A percentile compares a stretch with the other conserved stretches of the same genome.
phyloP scores from a whole-genome alignment of 2,329 filamentous ascomycete genomes.

The Neofusicoccum sp. region DNA sequence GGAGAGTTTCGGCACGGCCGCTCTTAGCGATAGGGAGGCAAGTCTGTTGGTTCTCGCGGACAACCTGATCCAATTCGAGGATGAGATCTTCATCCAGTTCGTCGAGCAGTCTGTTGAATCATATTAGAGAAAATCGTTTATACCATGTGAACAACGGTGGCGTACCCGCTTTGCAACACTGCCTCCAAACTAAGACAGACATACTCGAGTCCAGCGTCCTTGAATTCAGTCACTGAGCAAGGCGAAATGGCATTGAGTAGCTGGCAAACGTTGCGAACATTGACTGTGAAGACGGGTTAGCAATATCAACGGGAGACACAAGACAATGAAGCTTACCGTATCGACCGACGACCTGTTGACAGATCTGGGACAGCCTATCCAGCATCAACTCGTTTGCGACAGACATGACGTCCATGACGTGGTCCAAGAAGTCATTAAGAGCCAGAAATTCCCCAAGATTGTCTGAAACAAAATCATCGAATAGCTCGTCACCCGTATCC shows the following conservation, averaged over 20 bases:
- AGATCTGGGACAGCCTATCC: constrained; percentile 83
- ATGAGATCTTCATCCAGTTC: constrained; percentile 84
- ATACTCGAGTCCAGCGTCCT: constrained; percentile 84
- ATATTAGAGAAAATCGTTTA: constrained; percentile 19
- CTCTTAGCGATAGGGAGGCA: constrained; percentile 75
- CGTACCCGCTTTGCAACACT: constrained; percentile 80
- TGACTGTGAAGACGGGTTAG: constrained; percentile 53
- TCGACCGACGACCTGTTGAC: constrained; percentile 77
- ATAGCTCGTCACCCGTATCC: constrained; percentile 76
- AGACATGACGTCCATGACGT: constrained; percentile 87
- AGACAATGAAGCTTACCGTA: constrained; percentile 56
- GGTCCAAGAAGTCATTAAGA: constrained; percentile 79
- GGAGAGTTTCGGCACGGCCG: constrained; percentile 64
- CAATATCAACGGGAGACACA: constrained; percentile 21
- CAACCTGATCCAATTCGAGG: constrained; percentile 73
- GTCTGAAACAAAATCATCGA: constrained; percentile 69
- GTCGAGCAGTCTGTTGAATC: constrained; percentile 62
- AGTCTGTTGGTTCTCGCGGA: constrained; percentile 77
- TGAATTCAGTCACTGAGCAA: constrained; percentile 80
- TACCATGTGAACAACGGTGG: constrained; percentile 17
- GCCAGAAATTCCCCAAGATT: constrained; percentile 47
- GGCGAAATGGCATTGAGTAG: constrained; percentile 83
- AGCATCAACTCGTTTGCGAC: constrained; percentile 95
- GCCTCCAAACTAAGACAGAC: constrained; percentile 87
- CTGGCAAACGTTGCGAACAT: constrained; percentile 78